Evolutionary conservation across 2,329 filamentous ascomycete species (phyloP).

Genomic region (Exophiala sp.): DNA sequence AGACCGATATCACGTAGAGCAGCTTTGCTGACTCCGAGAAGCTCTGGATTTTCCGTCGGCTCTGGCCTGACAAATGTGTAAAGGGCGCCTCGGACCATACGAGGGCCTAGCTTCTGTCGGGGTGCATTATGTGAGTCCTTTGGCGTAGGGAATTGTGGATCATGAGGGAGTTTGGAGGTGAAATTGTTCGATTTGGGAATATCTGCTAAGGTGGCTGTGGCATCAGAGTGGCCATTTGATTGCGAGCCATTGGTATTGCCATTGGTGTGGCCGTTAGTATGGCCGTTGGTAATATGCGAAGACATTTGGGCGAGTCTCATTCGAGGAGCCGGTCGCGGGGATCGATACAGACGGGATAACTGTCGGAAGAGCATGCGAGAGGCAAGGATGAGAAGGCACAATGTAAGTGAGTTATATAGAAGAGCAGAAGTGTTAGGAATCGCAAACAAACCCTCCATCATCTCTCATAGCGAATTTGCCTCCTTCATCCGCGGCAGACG

Average conservation of each 20-base stretch:
- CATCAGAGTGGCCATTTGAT: not conserved
- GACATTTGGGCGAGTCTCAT: constrained; percentile 46
- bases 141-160: constrained; percentile 75
- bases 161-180: constrained; percentile 67
- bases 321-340: constrained; percentile 20
- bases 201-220: constrained; percentile 37
- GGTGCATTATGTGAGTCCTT: constrained; percentile 76
- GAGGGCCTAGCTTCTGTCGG: constrained; percentile 70
- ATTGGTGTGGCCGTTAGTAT: constrained; percentile 14
- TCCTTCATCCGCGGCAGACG: not conserved
- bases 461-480: not conserved
- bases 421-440: not conserved
- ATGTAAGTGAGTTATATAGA: not conserved
- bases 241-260: not conserved
- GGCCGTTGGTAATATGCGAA: constrained; percentile 36
- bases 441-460: constrained; percentile 1
- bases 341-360: constrained; percentile 10
- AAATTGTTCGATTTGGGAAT: constrained; percentile 64
- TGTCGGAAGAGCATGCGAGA: constrained; percentile 21
- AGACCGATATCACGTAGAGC: constrained; percentile 82
- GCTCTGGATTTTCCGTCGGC: constrained; percentile 65
- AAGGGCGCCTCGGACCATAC: constrained; percentile 77
- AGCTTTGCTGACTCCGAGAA: constrained; percentile 74
- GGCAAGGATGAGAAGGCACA: constrained; percentile 5
- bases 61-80: constrained; percentile 91